These are phyloP conservation scores for Candida buenavistaensis DNA, from an alignment of 1,139 yeast genomes.

Conservation along the genomic window DNA sequence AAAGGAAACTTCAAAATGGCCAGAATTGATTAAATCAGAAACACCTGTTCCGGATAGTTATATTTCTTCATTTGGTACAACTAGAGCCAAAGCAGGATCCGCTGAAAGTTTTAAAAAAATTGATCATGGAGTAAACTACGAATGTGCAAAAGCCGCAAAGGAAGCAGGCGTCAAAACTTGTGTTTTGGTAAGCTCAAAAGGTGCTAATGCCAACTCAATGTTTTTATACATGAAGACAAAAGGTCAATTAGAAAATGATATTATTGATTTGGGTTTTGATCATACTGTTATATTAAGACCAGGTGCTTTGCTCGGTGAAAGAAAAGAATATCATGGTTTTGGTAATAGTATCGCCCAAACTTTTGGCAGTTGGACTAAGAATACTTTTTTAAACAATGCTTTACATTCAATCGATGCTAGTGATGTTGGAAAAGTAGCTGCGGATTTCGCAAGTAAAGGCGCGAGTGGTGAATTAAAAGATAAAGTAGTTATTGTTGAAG, in stretches of 20 bases:
- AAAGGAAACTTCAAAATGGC: slow-evolving; percentile 44
- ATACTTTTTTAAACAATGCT: slow-evolving; percentile 30
- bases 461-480: slow-evolving; percentile 13
- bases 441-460: slow-evolving; percentile 25
- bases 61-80: slow-evolving; percentile 75
- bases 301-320: slow-evolving; percentile 62
- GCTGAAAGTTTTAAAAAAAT: slow-evolving; percentile 62
- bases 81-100: slow-evolving; percentile 69
- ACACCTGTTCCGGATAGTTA: slow-evolving; percentile 27
- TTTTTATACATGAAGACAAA: slow-evolving; percentile 60
- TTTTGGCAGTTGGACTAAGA: slow-evolving; percentile 34
- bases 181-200: slow-evolving; percentile 60
- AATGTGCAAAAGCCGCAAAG: slow-evolving; percentile 69
- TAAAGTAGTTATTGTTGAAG: slow-evolving; percentile 14
- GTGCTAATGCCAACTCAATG: slow-evolving; percentile 55
- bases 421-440: slow-evolving; percentile 51
- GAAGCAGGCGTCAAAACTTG: slow-evolving; percentile 62
- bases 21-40: slow-evolving; percentile 20
- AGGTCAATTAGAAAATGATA: slow-evolving; percentile 64
- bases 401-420: slow-evolving; percentile 45
- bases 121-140: slow-evolving; percentile 68
- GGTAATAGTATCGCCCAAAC: slow-evolving; percentile 24
- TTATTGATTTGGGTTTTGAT: slow-evolving; percentile 59
- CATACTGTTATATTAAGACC: slow-evolving; percentile 70
- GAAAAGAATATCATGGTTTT: slow-evolving; percentile 45